A percentile compares a stretch with the other conserved stretches of the same genome.
Evolutionary conservation across 371 early-diverging fungal genomes (phyloP).

Genomic region (Circinella minor): DNA sequence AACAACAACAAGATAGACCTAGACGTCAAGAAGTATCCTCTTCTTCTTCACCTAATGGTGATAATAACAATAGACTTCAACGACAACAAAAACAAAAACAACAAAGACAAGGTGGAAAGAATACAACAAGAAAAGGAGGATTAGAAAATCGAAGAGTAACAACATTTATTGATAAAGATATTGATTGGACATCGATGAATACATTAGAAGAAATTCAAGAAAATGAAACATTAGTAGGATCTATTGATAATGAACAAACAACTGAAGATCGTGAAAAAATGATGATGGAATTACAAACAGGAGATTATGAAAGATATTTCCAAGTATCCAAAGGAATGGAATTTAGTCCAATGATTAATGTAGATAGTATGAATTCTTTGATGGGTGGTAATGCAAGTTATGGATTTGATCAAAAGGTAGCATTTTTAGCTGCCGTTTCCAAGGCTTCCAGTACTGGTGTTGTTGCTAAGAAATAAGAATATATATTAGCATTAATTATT

Average conservation of each 20-base stretch:
- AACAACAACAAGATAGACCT: too few relatives aligned
- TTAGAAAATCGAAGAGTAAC: slow-evolving; percentile 32
- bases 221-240: slow-evolving; percentile 9
- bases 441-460: slow-evolving; percentile 23
- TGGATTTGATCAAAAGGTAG: slow-evolving; percentile 40
- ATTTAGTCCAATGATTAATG: slow-evolving; percentile 27
- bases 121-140: background rate
- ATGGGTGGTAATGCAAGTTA: slow-evolving; percentile 47
- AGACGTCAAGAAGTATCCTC: background rate
- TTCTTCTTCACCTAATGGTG: background rate
- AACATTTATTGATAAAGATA: slow-evolving; percentile 49
- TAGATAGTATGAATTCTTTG: slow-evolving; percentile 25
- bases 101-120: slow-evolving; percentile 7
- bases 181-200: slow-evolving; percentile 38
- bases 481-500: background rate
- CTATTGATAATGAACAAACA: slow-evolving; percentile 16
- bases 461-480: slow-evolving; percentile 12
- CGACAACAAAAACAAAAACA: slow-evolving; percentile 13
- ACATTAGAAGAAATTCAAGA: slow-evolving; percentile 3
- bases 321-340: slow-evolving; percentile 24
- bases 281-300: slow-evolving; percentile 28
- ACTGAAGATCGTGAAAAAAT: slow-evolving; percentile 13
- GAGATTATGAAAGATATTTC: slow-evolving; percentile 43
- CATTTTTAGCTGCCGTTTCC: slow-evolving; percentile 38
- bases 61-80: background rate